These are phyloP conservation scores for Tetragonia tetragonoides DNA, from an alignment of 148 eudicot species.

Conservation along the genomic window DNA sequence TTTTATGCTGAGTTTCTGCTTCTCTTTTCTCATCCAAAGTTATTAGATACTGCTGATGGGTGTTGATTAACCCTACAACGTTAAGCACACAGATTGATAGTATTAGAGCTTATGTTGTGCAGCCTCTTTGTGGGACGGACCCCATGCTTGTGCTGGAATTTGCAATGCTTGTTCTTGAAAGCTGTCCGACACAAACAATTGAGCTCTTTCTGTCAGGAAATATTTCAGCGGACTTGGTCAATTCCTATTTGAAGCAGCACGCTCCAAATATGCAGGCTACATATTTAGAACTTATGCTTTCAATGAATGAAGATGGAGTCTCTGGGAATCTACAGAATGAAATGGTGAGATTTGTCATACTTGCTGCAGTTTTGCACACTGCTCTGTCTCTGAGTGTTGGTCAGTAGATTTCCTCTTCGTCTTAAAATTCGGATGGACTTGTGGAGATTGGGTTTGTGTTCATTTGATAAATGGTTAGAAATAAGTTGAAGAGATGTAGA, in stretches of 20 bases:
- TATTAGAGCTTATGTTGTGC: conserved; percentile 44
- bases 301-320: conserved; percentile 83
- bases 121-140: conserved; percentile 94
- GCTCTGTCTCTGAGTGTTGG: neutral
- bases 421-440: neutral
- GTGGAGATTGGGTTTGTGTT: too few species aligned
- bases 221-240: conserved; percentile 90
- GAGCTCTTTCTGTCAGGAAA: conserved; percentile 94
- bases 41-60: neutral
- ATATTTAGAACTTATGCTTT: conserved; percentile 88
- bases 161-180: conserved; percentile 90
- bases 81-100: conserved; percentile 12
- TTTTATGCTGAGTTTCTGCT: neutral
- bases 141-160: conserved; percentile 95
- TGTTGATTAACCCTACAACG: conserved; percentile 6
- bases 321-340: conserved; percentile 96
- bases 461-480: too few species aligned
- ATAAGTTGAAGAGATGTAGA: too few species aligned
- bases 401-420: neutral
- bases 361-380: neutral
- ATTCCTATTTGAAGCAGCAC: conserved; percentile 92
- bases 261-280: conserved; percentile 97
- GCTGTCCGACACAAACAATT: conserved; percentile 88
- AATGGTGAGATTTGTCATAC: conserved; percentile 54
- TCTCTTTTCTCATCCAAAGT: neutral